Evolutionary conservation across 805 yeast genomes (phyloP).

Genomic region (Teunomyces kruisii): DNA sequence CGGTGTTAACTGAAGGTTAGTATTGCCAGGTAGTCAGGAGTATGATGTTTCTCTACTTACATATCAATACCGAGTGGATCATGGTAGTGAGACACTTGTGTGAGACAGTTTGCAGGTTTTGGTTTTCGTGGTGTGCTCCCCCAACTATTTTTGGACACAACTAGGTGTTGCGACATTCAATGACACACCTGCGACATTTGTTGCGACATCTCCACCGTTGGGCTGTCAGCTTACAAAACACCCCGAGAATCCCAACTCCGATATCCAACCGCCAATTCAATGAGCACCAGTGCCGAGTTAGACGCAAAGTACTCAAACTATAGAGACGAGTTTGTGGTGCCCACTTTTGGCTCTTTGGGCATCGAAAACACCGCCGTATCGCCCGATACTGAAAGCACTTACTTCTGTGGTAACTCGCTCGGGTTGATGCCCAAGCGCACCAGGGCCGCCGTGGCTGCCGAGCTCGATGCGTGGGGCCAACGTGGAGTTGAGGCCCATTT

Average conservation of each 20-base stretch:
- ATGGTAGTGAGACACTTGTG: conserved; percentile 42
- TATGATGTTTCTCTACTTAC: conserved; percentile 41
- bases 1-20: conserved; percentile 65
- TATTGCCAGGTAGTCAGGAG: background rate
- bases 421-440: conserved; percentile 82
- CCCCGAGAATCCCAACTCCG: background rate
- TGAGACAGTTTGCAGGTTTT: no score
- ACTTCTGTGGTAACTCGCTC: conserved; percentile 91
- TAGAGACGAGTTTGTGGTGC: conserved; percentile 55
- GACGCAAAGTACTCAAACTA: conserved; percentile 32
- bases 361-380: conserved; percentile 22
- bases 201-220: background rate
- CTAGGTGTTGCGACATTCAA: background rate
- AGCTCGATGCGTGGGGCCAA: conserved; percentile 77
- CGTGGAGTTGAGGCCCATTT: conserved; percentile 87
- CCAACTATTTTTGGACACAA: no score
- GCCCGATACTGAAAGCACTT: conserved; percentile 37
- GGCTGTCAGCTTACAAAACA: background rate
- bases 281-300: conserved; percentile 1
- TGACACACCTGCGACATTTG: background rate
- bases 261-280: background rate
- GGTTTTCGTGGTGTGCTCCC: no score
- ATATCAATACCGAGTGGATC: conserved; percentile 86
- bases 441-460: conserved; percentile 55
- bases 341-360: conserved; percentile 66